These are phyloP conservation scores for Epichloe scottii DNA, from an alignment of 2,329 filamentous ascomycete genomes.

Conservation along the genomic window DNA sequence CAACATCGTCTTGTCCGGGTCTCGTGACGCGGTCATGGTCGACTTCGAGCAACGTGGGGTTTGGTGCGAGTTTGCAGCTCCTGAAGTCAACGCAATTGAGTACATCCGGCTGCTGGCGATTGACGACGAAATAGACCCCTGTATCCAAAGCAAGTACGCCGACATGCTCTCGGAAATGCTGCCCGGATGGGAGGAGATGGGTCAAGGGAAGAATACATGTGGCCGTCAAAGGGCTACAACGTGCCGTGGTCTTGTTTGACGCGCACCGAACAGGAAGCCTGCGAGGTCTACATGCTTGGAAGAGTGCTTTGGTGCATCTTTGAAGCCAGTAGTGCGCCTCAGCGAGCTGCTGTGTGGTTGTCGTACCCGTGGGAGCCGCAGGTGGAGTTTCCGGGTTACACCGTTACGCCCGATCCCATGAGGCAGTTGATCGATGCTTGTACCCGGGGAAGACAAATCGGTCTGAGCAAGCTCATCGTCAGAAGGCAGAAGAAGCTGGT, in stretches of 20 bases:
- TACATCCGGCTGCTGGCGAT: constrained; percentile 41
- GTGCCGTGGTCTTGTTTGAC: constrained; percentile 43
- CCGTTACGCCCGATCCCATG: constrained; percentile 32
- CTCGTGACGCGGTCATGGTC: constrained; percentile 38
- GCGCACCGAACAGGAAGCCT: constrained; percentile 38
- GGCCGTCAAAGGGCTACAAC: constrained; percentile 39
- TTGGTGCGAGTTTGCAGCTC: constrained; percentile 49
- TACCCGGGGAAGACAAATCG: constrained; percentile 33
- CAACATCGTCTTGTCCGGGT: constrained; percentile 40
- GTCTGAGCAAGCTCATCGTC: constrained; percentile 31
- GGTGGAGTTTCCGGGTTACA: constrained; percentile 43
- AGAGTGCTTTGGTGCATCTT: constrained; percentile 51
- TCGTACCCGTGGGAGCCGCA: constrained; percentile 45
- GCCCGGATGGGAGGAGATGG: constrained; percentile 31
- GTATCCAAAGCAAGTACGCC: constrained; percentile 28
- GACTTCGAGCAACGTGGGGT: constrained; percentile 52
- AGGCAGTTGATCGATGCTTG: constrained; percentile 37
- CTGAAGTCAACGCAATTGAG: constrained; percentile 47
- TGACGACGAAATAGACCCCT: constrained; percentile 31
- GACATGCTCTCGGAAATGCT: constrained; percentile 30
- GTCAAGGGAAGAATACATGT: constrained; percentile 31
- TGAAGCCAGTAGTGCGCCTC: constrained; percentile 45
- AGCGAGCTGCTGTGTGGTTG: constrained; percentile 44
- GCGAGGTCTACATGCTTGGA: constrained; percentile 51
- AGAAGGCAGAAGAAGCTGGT: constrained; percentile 34